A percentile compares a stretch with the other conserved stretches of the same genome.
These are phyloP conservation scores for Pseudozyma flocculosa DNA, from an alignment of 1,284 basidiomycete species.

Conservation along the genomic window DNA sequence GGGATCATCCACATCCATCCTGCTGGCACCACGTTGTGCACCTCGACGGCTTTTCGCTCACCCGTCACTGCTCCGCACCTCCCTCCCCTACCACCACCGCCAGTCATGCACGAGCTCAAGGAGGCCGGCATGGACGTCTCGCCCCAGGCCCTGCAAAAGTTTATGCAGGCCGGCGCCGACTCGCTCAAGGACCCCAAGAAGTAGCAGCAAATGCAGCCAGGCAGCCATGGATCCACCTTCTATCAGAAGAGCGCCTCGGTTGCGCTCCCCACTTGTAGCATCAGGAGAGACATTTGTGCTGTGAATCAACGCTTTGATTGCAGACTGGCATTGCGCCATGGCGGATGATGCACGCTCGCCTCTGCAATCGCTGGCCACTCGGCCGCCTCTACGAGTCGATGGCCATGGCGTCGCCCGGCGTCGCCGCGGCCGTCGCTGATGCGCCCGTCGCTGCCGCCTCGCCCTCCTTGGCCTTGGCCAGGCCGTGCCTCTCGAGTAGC, in stretches of 20 bases:
- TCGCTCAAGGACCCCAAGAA: conserved; percentile 15
- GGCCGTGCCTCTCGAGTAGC: conserved; percentile 76
- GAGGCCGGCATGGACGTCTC: conserved; percentile 48
- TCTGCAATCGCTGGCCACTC: no score
- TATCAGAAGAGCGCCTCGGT: no score
- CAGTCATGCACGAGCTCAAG: conserved; percentile 48
- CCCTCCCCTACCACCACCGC: not conserved
- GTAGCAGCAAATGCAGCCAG: not conserved
- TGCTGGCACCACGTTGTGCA: no score
- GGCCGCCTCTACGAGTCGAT: conserved; percentile 40
- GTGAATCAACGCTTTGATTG: no score
- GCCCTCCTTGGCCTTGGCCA: conserved; percentile 79
- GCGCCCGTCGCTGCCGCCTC: conserved; percentile 35
- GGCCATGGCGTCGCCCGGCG: conserved; percentile 37
- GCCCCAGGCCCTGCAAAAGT: conserved; percentile 38
- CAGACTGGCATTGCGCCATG: no score
- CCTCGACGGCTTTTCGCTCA: not conserved
- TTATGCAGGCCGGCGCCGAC: conserved; percentile 32
- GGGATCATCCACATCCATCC: no score
- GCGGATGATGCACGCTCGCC: no score
- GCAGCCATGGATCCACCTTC: no score
- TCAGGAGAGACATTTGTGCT: no score
- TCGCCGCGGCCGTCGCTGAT: conserved; percentile 3
- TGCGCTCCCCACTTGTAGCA: no score
- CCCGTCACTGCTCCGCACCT: not conserved